Evolutionary conservation across 106 monocot species (phyloP), one percentile per base, ranked within the genome.

Genomic region (Allium sativum): DNA sequence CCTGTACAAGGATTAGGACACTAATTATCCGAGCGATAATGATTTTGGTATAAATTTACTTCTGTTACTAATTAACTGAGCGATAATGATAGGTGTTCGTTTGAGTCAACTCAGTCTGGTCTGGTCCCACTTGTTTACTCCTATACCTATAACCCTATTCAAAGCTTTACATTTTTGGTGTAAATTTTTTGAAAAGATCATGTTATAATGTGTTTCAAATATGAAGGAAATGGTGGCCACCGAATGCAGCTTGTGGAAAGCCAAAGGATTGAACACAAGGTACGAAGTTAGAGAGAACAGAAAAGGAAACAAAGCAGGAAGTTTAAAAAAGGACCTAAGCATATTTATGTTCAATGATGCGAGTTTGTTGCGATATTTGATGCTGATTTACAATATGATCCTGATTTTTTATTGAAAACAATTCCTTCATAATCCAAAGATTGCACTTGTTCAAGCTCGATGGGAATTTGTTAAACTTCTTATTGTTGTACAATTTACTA

Each of bases 361-460:
- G 82, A 92, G 4, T 83, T 77, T 61, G 77, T 91, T 12, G 80
- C 83, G 43, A 83, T 91, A n/a, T 91, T 91, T 48, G 89, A 90
- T 67, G 90, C 90, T 40, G 90, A 90, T 69, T 85, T 85, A 65
- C 79, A 82, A 43, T 85, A 85, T 0, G 79, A 64, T 46, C 42
- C 82, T 31, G 86, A 90, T 65, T 90, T 86, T 40, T 80, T 90
- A 50, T 12, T 80, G 1, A 70, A 82, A 48, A 75, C 67, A 6
- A 48, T 86, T n/a, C 90, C 90, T 82, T 21, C 65, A 75, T 57
- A 90, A 90, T 71, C 47, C 85, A 10, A 67, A 82, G 8, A 72
- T 86, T 45, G 86, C 86, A 52, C 85, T 90, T 41, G 86, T 90
- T 68, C 90, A 90, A 73, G 69, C 90, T 40, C 82, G 90, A 22